Base-by-base conservation (phyloP, 495 filamentous ascomycete genomes). In the Chaetomium cochliodes region DNA sequence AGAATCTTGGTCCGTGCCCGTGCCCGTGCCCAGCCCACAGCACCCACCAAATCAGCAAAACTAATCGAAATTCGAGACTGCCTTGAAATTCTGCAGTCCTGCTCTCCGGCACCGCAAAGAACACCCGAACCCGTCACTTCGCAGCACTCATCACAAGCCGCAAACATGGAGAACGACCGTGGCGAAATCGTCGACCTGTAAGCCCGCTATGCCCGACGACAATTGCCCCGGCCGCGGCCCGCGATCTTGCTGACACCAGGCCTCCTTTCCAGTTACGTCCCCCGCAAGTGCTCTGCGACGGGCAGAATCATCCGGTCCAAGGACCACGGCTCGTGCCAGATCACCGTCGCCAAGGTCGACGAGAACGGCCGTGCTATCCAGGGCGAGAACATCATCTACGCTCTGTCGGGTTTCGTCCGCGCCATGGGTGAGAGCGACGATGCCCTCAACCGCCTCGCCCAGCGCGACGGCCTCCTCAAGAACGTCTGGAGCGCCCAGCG, bases 241-340 rank as follows among this genome's bases (percentile, higher is more conserved):
- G 39, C 47, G 47, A 16, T 46, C 42, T 33, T 62, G 64, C 69
- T 68, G 64, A 68, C 59, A 62, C 42, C 39, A 54, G 18, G 46
- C 33, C 23, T 26, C 60, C 18, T n/a, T n/a, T 72, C 66, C 77
- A 96, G 92, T 80, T 98, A 97, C 86, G 92, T 97, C 85, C 93
- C 96, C 80, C 92, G 94, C 86, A 99, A 93, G 87, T 93, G 91
- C 89, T 90, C 86, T 79, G 91, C 91, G 74, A 93, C 91, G 80
- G 90, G 90, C 89, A 88, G 91, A 81, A 97, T 98, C 87, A 97
- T 98, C 88, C 97, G 97, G 85, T 91, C 94, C 84, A 97, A 97
- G 83, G 94, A 96, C 82, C 91, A 96, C 85, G 91, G 90, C 72
- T 92, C 90, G 61, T 93, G 92, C 71, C 90, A 97, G 84, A 90